These are phyloP conservation scores for Musa troglodytarum DNA, from an alignment of 176 grass and related monocot species.

Conservation along the genomic window DNA sequence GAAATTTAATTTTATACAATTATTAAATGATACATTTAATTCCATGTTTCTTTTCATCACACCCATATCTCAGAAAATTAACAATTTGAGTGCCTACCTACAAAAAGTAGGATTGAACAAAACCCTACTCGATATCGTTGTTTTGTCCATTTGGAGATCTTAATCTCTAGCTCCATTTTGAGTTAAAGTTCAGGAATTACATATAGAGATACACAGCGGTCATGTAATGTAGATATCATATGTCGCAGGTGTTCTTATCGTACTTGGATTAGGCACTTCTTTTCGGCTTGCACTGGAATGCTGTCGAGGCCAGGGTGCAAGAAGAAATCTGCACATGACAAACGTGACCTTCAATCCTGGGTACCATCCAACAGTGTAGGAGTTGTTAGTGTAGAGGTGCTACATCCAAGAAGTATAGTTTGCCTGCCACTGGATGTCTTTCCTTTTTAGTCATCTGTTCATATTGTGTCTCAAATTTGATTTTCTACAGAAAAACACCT, in stretches of 20 bases:
- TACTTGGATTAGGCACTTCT: slow-evolving; percentile 85
- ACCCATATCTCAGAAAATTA: too few species aligned
- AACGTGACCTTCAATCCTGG: slow-evolving; percentile 42
- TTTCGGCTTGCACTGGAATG: slow-evolving; percentile 83
- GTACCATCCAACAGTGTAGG: slow-evolving; percentile 73
- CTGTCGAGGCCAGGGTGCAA: slow-evolving; percentile 63
- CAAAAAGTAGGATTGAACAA: too few species aligned
- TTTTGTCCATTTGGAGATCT: too few species aligned
- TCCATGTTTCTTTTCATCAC: too few species aligned
- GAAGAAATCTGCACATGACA: slow-evolving; percentile 55
- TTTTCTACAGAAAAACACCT: neutral
- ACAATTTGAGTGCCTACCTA: too few species aligned
- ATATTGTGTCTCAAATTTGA: neutral
- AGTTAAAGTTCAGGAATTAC: neutral
- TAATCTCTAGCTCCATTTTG: neutral
- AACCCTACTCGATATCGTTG: too few species aligned
- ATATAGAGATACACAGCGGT: neutral
- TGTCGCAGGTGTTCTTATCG: slow-evolving; percentile 72
- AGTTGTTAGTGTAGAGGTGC: slow-evolving; percentile 4
- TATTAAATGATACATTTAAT: too few species aligned
- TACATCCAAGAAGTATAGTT: too few species aligned
- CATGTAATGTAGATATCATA: slow-evolving; percentile 13
- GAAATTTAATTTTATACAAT: too few species aligned
- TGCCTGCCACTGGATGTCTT: too few species aligned
- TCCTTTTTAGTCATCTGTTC: too few species aligned